Conservation (phyloP, 176 grass and related monocot genomes). For the Eragrostis curvula region DNA sequence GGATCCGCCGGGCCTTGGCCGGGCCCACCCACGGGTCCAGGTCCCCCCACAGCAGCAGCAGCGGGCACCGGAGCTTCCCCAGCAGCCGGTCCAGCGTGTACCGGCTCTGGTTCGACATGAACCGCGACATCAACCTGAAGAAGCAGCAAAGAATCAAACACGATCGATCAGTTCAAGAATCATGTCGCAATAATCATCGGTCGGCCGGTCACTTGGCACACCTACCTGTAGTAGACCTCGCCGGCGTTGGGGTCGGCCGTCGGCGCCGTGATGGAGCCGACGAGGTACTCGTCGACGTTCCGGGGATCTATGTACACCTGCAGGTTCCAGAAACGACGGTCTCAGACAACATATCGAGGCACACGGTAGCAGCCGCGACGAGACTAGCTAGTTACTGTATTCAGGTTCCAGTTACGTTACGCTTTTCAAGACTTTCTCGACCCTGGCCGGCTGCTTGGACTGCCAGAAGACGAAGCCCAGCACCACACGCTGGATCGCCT, state of each 20-base stretch:
- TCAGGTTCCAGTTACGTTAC: conserved; percentile 26
- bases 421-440: conserved; percentile 92
- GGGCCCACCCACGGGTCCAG: conserved; percentile 91
- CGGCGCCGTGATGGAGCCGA: conserved; percentile 83
- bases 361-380: too few relatives aligned
- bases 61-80: conserved; percentile 71
- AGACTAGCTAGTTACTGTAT: too few relatives aligned
- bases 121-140: conserved; percentile 77
- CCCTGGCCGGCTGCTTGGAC: conserved; percentile 86
- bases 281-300: conserved; percentile 89
- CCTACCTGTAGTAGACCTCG: conserved; percentile 88
- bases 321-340: not conserved
- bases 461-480: conserved; percentile 92
- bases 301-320: conserved; percentile 80
- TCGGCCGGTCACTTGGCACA: too few relatives aligned
- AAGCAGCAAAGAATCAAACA: too few relatives aligned
- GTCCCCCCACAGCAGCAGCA: conserved; percentile 92
- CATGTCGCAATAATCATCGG: too few relatives aligned
- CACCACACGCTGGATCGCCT: conserved; percentile 66
- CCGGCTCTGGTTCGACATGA: conserved; percentile 92
- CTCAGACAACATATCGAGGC: not conserved
- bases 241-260: conserved; percentile 82
- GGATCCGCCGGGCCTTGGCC: conserved; percentile 70
- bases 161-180: not conserved
- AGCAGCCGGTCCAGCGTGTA: conserved; percentile 84